Percentiles rank a stretch among this genome's conserved stretches.
Evolutionary conservation across 2,329 filamentous ascomycete genomes (phyloP).

Genomic region (Cytospora schulzeri): DNA sequence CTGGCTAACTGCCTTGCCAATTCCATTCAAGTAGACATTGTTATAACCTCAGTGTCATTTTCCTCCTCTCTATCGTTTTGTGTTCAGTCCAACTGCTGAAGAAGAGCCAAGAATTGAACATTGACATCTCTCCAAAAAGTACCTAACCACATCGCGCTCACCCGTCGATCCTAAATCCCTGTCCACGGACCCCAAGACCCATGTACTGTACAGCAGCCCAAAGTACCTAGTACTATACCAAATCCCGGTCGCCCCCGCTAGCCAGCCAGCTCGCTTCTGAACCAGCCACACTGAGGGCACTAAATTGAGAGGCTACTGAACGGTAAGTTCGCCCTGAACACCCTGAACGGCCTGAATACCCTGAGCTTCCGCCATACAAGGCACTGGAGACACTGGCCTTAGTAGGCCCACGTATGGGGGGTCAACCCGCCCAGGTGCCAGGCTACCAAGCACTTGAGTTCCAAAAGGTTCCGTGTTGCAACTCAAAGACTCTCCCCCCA

Average conservation of each 20-base stretch:
- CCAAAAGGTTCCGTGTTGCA: neutral
- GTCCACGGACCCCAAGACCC: neutral
- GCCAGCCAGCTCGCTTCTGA: conserved; percentile 3
- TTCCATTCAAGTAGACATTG: neutral
- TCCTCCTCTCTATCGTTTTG: neutral
- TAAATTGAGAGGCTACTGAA: neutral
- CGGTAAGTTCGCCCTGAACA: neutral
- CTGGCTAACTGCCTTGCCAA: neutral
- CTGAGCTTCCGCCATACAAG: neutral
- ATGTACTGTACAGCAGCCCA: neutral
- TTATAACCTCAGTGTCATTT: neutral
- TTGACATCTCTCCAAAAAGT: conserved; percentile 17
- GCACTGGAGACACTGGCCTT: conserved; percentile 8
- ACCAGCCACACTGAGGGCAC: conserved; percentile 5
- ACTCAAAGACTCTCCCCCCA: neutral
- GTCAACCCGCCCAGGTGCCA: neutral
- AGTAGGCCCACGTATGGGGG: neutral
- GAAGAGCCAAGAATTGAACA: neutral
- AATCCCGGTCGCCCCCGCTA: conserved; percentile 12
- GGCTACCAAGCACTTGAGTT: neutral
- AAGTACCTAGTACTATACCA: neutral
- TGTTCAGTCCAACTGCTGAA: neutral
- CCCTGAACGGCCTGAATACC: neutral
- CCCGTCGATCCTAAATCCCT: conserved; percentile 23
- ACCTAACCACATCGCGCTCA: conserved; percentile 22